These are phyloP conservation scores for Metarhizium album DNA, from an alignment of 2,329 filamentous ascomycete genomes.

Conservation along the genomic window DNA sequence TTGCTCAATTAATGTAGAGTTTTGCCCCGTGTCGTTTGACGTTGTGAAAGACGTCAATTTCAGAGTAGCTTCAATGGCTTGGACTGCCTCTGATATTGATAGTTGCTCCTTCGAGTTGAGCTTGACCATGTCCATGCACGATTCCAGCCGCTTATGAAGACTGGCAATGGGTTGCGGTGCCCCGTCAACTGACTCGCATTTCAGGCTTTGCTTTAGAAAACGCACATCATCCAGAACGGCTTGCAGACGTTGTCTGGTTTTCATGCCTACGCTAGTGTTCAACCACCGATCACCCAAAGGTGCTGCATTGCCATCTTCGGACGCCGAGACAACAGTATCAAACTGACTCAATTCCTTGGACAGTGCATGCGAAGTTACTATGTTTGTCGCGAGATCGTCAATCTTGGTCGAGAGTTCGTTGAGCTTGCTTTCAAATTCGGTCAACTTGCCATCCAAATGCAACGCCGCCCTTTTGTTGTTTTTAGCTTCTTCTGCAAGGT, in stretches of 20 bases:
- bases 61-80: conserved; percentile 1
- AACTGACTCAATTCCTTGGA: conserved; percentile 2
- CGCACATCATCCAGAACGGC: neutral
- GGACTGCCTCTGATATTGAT: neutral
- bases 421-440: neutral
- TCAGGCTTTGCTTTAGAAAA: neutral
- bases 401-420: neutral
- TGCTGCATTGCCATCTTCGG: neutral
- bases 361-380: conserved; percentile 2
- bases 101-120: conserved; percentile 1
- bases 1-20: too few species aligned
- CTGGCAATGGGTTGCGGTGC: neutral
- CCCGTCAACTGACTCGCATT: neutral
- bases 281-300: neutral
- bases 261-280: neutral
- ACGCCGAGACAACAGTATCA: conserved; percentile 2
- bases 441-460: neutral
- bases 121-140: neutral
- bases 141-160: neutral
- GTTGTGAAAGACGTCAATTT: neutral
- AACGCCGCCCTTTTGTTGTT: neutral
- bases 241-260: neutral
- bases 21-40: neutral
- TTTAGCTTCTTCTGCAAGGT: neutral
- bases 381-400: neutral